Evolutionary conservation across 257 asterid species (phyloP).

Genomic region (Primulina eburnea): DNA sequence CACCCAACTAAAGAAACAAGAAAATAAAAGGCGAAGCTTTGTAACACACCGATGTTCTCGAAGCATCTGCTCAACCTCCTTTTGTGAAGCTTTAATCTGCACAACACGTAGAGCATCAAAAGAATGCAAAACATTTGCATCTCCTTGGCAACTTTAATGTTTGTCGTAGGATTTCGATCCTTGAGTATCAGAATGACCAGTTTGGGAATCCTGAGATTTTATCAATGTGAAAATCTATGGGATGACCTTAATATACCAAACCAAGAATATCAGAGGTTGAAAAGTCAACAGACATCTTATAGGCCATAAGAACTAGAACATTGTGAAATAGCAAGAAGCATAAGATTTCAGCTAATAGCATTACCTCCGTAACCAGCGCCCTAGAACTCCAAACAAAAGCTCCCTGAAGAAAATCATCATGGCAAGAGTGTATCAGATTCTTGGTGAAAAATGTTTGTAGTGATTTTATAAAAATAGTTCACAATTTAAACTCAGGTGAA

Average conservation of each 20-base stretch:
- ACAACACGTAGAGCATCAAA: constrained; percentile 39
- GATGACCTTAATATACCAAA: not conserved
- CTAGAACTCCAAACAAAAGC: constrained; percentile 94
- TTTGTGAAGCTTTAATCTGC: constrained; percentile 90
- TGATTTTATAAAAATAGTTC: not conserved
- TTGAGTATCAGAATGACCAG: too few species aligned
- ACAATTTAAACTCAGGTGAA: constrained; percentile 17
- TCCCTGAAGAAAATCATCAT: constrained; percentile 50
- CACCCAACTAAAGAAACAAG: not conserved
- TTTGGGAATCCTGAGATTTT: too few species aligned
- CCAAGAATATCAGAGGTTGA: not conserved
- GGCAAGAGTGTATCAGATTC: not conserved
- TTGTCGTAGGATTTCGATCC: not conserved
- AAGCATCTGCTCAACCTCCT: constrained; percentile 82
- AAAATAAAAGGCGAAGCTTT: not conserved
- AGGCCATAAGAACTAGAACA: not conserved
- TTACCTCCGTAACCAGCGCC: constrained; percentile 94
- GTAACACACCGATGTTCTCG: constrained; percentile 63
- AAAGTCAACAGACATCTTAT: not conserved
- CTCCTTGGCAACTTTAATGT: constrained; percentile 16
- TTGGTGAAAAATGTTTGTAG: not conserved
- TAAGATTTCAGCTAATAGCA: constrained; percentile 9
- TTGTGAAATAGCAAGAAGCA: not conserved
- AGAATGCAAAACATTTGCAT: constrained; percentile 16
- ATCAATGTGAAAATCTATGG: too few species aligned